Evolutionary conservation across 2,329 filamentous ascomycete species (phyloP).

Genomic region (Mollisia scopiformis): DNA sequence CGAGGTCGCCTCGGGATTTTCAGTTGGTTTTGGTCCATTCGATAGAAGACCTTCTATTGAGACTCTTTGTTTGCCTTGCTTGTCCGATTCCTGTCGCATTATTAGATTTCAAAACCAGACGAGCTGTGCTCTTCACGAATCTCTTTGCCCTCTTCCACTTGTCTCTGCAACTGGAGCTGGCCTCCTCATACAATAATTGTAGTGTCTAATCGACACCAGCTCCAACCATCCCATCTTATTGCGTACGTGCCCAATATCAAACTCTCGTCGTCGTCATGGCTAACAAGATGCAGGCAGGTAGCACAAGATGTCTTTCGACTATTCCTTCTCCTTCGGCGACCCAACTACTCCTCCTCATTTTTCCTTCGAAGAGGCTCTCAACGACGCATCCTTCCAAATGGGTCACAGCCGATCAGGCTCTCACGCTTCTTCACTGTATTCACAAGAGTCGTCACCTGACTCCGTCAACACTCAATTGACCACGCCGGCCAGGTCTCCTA

Average conservation of each 20-base stretch:
- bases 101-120: constrained; percentile 29
- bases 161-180: constrained; percentile 33
- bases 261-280: constrained; percentile 6
- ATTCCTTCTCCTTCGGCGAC: constrained; percentile 55
- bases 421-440: constrained; percentile 59
- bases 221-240: constrained; percentile 14
- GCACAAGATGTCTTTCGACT: constrained; percentile 63
- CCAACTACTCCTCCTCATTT: constrained; percentile 54
- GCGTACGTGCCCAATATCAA: constrained; percentile 24
- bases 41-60: constrained; percentile 28
- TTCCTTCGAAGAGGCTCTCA: constrained; percentile 58
- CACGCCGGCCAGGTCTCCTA: constrained; percentile 72
- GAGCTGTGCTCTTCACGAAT: constrained; percentile 37
- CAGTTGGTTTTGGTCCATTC: constrained; percentile 35
- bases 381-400: constrained; percentile 52
- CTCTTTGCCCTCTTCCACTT: constrained; percentile 31
- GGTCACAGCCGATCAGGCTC: constrained; percentile 41
- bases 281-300: constrained; percentile 53
- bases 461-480: constrained; percentile 69
- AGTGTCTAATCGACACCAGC: constrained; percentile 33
- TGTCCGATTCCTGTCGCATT: constrained; percentile 23
- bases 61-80: constrained; percentile 16
- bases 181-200: constrained; percentile 33
- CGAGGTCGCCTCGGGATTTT: constrained; percentile 23
- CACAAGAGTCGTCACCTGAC: constrained; percentile 69